Percentiles rank a stretch among this genome's conserved stretches.
Conservation (phyloP, 2,329 filamentous ascomycete genomes). For the Phoma herbarum region DNA sequence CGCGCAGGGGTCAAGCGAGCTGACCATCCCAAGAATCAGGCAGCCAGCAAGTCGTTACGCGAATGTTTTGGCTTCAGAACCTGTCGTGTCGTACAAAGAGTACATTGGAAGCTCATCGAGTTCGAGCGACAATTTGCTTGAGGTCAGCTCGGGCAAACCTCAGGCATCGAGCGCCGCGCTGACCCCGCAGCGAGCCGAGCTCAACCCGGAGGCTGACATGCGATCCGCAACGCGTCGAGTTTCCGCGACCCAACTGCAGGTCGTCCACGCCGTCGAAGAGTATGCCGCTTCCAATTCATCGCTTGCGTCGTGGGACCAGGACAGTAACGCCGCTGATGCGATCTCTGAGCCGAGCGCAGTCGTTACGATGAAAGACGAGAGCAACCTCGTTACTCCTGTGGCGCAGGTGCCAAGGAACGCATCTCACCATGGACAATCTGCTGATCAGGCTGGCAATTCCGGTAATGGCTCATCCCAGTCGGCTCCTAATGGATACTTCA, state of each 20-base stretch:
- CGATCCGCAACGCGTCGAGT: constrained; percentile 21
- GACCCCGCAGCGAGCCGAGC: constrained; percentile 17
- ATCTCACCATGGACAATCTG: constrained; percentile 24
- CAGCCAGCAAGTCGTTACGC: constrained; percentile 16
- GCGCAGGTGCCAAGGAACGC: constrained; percentile 35
- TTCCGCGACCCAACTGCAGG: constrained; percentile 36
- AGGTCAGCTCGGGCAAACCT: constrained; percentile 9
- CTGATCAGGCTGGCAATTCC: constrained; percentile 29
- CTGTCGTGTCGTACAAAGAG: constrained; percentile 19
- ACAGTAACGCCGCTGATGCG: constrained; percentile 37
- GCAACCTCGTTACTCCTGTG: constrained; percentile 38
- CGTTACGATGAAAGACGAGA: constrained; percentile 39
- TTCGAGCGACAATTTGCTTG: constrained; percentile 11
- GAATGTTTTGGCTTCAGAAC: constrained; percentile 16
- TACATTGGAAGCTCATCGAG: constrained; percentile 15
- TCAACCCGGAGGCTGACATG: constrained; percentile 9
- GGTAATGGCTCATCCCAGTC: constrained; percentile 23
- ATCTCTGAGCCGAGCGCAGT: constrained; percentile 36
- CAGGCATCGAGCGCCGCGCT: constrained; percentile 17
- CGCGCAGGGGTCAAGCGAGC: constrained; percentile 23
- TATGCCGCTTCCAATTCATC: constrained; percentile 43
- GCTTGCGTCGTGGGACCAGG: constrained; percentile 44
- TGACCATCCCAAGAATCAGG: constrained; percentile 23
- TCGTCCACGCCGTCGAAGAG: constrained; percentile 46
- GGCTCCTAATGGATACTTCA: constrained; percentile 27